phyloP scores from a whole-genome alignment of 306 rosid species.

The Astragalus glycyphyllos region DNA sequence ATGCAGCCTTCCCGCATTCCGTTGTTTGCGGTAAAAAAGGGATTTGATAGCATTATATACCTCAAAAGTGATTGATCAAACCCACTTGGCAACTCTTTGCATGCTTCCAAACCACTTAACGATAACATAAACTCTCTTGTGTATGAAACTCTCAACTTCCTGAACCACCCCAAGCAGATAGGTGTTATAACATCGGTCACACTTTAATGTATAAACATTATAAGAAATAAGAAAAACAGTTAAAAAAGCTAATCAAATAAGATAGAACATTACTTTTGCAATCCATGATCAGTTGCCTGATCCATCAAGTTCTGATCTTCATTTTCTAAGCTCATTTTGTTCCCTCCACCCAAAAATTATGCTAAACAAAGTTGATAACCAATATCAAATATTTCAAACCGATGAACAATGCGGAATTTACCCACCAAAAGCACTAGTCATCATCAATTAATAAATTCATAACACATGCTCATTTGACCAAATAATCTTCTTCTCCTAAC shows the following conservation, averaged over 20 bases:
- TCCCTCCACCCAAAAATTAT: constrained; percentile 38
- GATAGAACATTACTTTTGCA: constrained; percentile 58
- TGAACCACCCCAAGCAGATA: constrained; percentile 49
- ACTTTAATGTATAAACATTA: constrained; percentile 8
- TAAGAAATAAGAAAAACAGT: neutral
- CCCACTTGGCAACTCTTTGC: constrained; percentile 80
- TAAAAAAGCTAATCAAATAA: constrained; percentile 16
- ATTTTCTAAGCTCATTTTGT: constrained; percentile 76
- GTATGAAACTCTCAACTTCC: constrained; percentile 67
- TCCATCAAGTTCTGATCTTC: constrained; percentile 53
- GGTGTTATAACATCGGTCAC: constrained; percentile 36
- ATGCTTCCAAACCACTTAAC: constrained; percentile 70
- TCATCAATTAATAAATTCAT: constrained; percentile 36
- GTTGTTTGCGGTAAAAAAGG: constrained; percentile 3
- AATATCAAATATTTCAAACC: constrained; percentile 26
- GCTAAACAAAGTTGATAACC: constrained; percentile 43
- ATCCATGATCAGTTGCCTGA: constrained; percentile 57
- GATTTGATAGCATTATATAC: constrained; percentile 47
- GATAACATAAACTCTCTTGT: constrained; percentile 84
- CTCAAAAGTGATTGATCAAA: constrained; percentile 78
- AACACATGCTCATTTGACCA: constrained; percentile 41
- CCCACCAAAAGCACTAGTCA: constrained; percentile 38
- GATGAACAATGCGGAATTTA: constrained; percentile 41
- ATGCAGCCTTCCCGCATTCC: constrained; percentile 22
- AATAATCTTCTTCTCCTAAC: constrained; percentile 35